Evolutionary conservation across 306 rosid genomes (phyloP).

Genomic region (Gleditsia sinensis): DNA sequence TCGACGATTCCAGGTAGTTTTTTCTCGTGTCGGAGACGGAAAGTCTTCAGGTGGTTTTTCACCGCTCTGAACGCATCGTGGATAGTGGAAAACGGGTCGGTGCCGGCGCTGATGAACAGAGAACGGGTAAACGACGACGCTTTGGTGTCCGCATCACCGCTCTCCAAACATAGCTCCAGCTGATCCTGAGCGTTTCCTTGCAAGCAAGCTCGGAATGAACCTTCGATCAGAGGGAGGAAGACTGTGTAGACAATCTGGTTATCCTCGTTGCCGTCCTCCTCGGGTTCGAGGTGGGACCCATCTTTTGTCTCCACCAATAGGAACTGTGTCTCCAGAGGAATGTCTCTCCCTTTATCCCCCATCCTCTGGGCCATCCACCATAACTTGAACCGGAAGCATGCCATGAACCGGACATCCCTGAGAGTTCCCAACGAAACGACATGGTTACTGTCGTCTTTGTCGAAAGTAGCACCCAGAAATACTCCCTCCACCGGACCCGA

Average conservation of each 20-base stretch:
- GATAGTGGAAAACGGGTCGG: conserved; percentile 70
- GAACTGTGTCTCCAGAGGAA: conserved; percentile 88
- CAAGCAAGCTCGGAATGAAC: conserved; percentile 70
- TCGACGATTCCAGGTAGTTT: conserved; percentile 70
- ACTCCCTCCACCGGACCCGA: conserved; percentile 69
- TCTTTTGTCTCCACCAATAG: conserved; percentile 66
- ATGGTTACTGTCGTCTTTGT: conserved; percentile 58
- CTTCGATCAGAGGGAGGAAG: conserved; percentile 79
- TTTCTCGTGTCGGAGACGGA: conserved; percentile 85
- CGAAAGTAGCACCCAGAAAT: conserved; percentile 63
- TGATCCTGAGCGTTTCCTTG: conserved; percentile 65
- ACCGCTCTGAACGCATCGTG: conserved; percentile 62
- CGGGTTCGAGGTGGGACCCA: conserved; percentile 71
- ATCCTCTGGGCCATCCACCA: conserved; percentile 99
- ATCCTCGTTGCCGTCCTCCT: conserved; percentile 44
- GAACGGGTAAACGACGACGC: conserved; percentile 69
- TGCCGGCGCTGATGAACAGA: conserved; percentile 59
- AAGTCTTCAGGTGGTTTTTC: conserved; percentile 59
- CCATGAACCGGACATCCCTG: conserved; percentile 65
- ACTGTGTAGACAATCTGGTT: conserved; percentile 66
- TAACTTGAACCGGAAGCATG: conserved; percentile 86
- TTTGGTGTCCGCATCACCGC: conserved; percentile 69
- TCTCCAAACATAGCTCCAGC: conserved; percentile 83
- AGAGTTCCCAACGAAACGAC: conserved; percentile 63
- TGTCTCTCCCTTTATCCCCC: conserved; percentile 74